A percentile compares a stretch with the other conserved stretches of the same genome.
These are phyloP conservation scores for Tetradesmus lagerheimii DNA, from an alignment of 139 green algal genomes.

Conservation along the genomic window DNA sequence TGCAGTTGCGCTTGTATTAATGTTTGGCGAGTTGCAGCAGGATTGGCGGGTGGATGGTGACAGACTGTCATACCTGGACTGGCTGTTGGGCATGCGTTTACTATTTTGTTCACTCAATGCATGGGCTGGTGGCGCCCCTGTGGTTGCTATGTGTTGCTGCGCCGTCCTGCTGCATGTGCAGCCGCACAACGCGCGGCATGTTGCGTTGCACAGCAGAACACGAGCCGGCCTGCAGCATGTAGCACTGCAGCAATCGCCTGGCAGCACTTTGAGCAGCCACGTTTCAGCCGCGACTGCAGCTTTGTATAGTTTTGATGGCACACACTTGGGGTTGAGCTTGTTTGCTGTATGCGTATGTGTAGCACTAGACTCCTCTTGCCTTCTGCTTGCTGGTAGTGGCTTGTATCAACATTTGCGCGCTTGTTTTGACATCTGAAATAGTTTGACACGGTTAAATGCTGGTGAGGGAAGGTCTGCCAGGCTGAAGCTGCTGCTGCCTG, in stretches of 20 bases:
- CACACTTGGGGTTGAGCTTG: neutral
- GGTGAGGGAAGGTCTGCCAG: neutral
- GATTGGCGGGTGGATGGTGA: neutral
- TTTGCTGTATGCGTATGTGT: neutral
- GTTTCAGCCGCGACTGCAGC: neutral
- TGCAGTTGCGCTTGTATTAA: neutral
- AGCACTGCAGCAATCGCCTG: neutral
- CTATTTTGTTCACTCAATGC: neutral
- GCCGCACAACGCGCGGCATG: too few relatives aligned
- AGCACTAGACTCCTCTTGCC: neutral
- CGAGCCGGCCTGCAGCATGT: neutral
- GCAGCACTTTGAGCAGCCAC: neutral
- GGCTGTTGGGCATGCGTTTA: neutral
- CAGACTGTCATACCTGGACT: neutral
- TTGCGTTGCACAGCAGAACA: neutral
- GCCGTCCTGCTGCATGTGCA: neutral
- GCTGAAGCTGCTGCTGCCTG: neutral
- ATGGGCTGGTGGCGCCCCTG: neutral
- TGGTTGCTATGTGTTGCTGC: neutral
- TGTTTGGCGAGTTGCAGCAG: neutral
- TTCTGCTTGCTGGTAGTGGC: neutral
- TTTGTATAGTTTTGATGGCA: neutral
- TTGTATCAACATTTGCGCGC: neutral
- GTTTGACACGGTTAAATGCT: neutral
- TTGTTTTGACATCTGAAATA: neutral